Conservation (phyloP, 179 eudicot species). For the Spergularia azorica region DNA sequence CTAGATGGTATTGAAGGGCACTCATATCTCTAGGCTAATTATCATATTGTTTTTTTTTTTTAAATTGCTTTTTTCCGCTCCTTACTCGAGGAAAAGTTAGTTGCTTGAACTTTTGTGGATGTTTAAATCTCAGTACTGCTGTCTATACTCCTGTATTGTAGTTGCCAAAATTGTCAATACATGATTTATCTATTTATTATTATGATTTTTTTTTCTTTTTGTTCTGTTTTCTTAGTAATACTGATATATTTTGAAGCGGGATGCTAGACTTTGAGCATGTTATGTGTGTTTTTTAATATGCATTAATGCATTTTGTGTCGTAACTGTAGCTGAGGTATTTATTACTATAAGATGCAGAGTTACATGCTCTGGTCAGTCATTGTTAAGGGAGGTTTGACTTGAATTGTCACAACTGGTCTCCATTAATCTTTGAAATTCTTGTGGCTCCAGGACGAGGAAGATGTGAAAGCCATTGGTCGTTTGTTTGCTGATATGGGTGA, state of each 20-base stretch:
- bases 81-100: slow-evolving; percentile 1
- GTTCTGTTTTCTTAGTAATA: not conserved
- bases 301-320: not conserved
- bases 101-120: not conserved
- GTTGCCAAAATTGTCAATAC: no score
- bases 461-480: slow-evolving; percentile 96
- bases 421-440: not conserved
- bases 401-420: not conserved
- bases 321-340: not conserved
- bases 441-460: slow-evolving; percentile 90
- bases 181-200: no score
- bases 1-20: not conserved
- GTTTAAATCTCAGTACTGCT: no score
- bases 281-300: not conserved
- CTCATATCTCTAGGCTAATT: not conserved
- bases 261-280: not conserved
- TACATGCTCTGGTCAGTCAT: not conserved
- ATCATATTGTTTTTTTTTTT: no score
- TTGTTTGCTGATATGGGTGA: slow-evolving; percentile 99
- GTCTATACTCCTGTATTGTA: no score
- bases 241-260: not conserved
- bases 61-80: not conserved
- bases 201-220: no score
- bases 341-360: not conserved
- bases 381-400: not conserved